phyloP scores from a whole-genome alignment of 1,284 basidiomycete genomes.

The Moesziomyces sp. region DNA sequence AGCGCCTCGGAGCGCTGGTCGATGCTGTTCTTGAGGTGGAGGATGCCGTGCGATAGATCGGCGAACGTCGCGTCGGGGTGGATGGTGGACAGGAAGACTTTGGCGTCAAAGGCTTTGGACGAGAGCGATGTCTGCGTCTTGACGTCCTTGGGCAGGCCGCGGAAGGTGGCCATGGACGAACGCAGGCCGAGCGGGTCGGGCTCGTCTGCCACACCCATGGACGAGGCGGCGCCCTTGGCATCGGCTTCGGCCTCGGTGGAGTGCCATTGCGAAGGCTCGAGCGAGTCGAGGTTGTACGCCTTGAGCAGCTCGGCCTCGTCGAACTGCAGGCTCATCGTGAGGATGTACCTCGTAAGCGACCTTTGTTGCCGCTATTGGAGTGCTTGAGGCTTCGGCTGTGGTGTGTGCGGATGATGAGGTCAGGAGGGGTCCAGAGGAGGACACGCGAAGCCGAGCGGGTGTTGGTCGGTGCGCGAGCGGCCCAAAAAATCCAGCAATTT shows the following conservation, averaged over 20 bases:
- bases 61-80: conserved; percentile 97
- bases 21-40: conserved; percentile 57
- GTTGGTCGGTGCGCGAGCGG: conserved; percentile 15
- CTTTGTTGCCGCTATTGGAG: neutral
- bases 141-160: conserved; percentile 38
- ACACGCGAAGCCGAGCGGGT: conserved; percentile 4
- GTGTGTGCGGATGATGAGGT: neutral
- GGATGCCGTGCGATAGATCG: conserved; percentile 74
- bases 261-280: conserved; percentile 67
- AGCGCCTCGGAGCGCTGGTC: conserved; percentile 83
- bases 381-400: too few relatives aligned
- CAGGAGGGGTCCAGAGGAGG: neutral
- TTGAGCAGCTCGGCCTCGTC: conserved; percentile 67
- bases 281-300: conserved; percentile 67
- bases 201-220: conserved; percentile 54
- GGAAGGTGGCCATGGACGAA: conserved; percentile 69
- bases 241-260: conserved; percentile 27
- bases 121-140: conserved; percentile 67
- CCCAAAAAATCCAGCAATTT: neutral
- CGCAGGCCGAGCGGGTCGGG: conserved; percentile 68
- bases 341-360: neutral
- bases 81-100: conserved; percentile 87
- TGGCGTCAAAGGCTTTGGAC: conserved; percentile 96
- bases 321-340: conserved; percentile 49
- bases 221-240: conserved; percentile 21